A percentile compares a stretch with the other conserved stretches of the same genome.
Evolutionary conservation across 352 stramenopile genomes (phyloP).

Genomic region (Aphanomyces astaci): DNA sequence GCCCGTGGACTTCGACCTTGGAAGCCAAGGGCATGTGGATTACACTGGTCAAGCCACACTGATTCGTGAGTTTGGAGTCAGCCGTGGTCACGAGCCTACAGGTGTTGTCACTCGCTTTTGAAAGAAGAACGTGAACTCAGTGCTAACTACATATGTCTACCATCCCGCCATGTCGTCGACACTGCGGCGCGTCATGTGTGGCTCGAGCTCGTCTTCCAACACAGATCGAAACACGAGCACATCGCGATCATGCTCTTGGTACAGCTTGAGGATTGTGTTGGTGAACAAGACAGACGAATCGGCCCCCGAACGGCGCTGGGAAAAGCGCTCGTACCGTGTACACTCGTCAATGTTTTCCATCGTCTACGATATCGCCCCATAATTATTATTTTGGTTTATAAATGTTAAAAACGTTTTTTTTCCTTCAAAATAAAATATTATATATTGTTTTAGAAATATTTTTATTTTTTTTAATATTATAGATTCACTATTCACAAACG

Average conservation of each 20-base stretch:
- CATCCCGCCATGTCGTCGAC: conserved; percentile 6
- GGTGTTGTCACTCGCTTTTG: not conserved
- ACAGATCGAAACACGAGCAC: conserved; percentile 13
- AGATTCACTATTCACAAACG: too few species aligned
- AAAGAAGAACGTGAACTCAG: not conserved
- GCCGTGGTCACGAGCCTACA: not conserved
- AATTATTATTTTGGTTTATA: not conserved
- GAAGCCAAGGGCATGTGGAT: not conserved
- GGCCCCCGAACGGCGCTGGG: not conserved
- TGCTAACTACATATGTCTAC: too few species aligned
- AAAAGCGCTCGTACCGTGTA: conserved; percentile 5
- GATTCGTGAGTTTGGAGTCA: not conserved
- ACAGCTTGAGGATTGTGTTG: conserved; percentile 10
- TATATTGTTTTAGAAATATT: too few species aligned
- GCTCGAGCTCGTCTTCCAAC: conserved; percentile 12
- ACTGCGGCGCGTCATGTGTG: not conserved
- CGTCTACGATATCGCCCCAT: not conserved
- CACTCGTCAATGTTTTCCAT: conserved; percentile 4
- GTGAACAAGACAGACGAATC: not conserved
- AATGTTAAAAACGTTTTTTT: not conserved
- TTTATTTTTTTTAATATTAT: too few species aligned
- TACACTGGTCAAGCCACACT: not conserved
- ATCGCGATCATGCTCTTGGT: not conserved
- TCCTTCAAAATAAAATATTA: too few species aligned
- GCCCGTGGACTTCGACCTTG: not conserved